Conservation (phyloP, 768 basidiomycete genomes). For the Leucocoprinus birnbaumii region DNA sequence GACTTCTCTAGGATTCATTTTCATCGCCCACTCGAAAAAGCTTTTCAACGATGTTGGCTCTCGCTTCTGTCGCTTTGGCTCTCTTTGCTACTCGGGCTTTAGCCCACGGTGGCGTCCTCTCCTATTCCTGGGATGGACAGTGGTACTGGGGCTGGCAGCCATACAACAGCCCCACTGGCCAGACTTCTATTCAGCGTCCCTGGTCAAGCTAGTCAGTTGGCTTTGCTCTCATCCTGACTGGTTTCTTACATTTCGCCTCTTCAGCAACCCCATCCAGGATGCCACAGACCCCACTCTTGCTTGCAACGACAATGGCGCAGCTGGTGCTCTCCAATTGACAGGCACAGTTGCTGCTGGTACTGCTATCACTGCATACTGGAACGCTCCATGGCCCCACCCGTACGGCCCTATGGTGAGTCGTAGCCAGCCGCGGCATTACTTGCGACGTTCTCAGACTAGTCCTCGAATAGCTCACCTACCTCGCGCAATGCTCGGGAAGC, state of each 20-base stretch:
- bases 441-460: background rate
- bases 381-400: slow-evolving; percentile 41
- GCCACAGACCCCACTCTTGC: slow-evolving; percentile 36
- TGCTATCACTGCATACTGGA: slow-evolving; percentile 42
- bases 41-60: slow-evolving; percentile 23
- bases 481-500: slow-evolving; percentile 42
- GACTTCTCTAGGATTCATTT: background rate
- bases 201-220: slow-evolving; percentile 39
- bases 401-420: slow-evolving; percentile 38
- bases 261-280: slow-evolving; percentile 38
- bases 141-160: slow-evolving; percentile 40
- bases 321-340: slow-evolving; percentile 38
- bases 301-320: slow-evolving; percentile 43
- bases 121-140: slow-evolving; percentile 34
- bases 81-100: slow-evolving; percentile 25
- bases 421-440: background rate
- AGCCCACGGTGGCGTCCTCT: slow-evolving; percentile 43
- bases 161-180: slow-evolving; percentile 39
- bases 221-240: background rate
- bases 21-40: background rate
- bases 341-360: slow-evolving; percentile 40
- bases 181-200: slow-evolving; percentile 39
- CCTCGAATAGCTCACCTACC: slow-evolving; percentile 33
- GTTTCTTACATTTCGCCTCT: background rate
- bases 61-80: slow-evolving; percentile 26